Percentiles rank a stretch among this genome's conserved stretches.
Evolutionary conservation across 2,329 filamentous ascomycete genomes (phyloP).

Genomic region (Ophiosphaerella narmari): DNA sequence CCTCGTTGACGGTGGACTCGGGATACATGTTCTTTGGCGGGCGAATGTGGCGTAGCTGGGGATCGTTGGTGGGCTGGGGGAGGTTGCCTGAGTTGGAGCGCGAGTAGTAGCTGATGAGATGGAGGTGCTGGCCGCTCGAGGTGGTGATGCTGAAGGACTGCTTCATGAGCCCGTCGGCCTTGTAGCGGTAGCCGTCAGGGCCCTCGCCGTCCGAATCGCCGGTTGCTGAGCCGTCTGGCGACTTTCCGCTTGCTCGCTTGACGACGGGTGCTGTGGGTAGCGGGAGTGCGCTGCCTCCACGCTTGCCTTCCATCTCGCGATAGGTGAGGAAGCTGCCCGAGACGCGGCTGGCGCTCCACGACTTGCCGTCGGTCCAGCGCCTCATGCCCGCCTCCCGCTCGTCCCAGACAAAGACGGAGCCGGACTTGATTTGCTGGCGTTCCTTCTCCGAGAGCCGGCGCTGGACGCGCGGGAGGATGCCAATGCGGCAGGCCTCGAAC

Average conservation of each 20-base stretch:
- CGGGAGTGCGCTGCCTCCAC: slow-evolving; percentile 70
- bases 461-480: slow-evolving; percentile 88
- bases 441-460: slow-evolving; percentile 94
- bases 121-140: slow-evolving; percentile 84
- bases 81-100: slow-evolving; percentile 77
- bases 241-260: slow-evolving; percentile 64
- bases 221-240: slow-evolving; percentile 77
- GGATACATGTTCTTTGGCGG: slow-evolving; percentile 96
- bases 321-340: slow-evolving; percentile 98
- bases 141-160: slow-evolving; percentile 99
- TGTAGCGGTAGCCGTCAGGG: slow-evolving; percentile 49
- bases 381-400: slow-evolving; percentile 98
- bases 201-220: slow-evolving; percentile 82
- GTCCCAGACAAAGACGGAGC: slow-evolving; percentile 99
- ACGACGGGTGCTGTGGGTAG: slow-evolving; percentile 48
- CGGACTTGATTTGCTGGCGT: slow-evolving; percentile 91
- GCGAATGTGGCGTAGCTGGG: slow-evolving; percentile 76
- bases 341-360: slow-evolving; percentile 96
- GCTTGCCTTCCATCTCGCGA: slow-evolving; percentile 97
- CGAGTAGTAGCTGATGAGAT: slow-evolving; percentile 96
- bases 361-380: slow-evolving; percentile 98
- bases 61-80: slow-evolving; percentile 80
- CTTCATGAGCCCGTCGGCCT: slow-evolving; percentile 98
- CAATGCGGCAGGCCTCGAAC: slow-evolving; percentile 94
- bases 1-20: slow-evolving; percentile 89